Percentiles rank a stretch among this genome's conserved stretches.
Evolutionary conservation across 2,329 filamentous ascomycete genomes (phyloP).

Genomic region (Leptosphaerulina australis): DNA sequence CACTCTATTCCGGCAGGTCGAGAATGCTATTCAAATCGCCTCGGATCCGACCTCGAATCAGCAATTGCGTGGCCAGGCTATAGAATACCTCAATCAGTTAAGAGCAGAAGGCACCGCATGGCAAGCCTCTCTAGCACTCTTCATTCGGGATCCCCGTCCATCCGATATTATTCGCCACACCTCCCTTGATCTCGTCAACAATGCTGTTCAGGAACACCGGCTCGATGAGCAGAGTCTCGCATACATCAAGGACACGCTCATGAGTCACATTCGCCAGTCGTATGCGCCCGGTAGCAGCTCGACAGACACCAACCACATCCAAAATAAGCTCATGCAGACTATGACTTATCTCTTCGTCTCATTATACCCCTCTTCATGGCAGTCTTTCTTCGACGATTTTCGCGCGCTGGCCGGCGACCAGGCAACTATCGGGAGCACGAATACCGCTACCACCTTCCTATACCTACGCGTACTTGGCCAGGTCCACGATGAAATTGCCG

Average conservation of each 20-base stretch:
- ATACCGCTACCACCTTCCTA: slow-evolving; percentile 76
- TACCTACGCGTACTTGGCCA: slow-evolving; percentile 88
- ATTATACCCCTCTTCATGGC: slow-evolving; percentile 85
- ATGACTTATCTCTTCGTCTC: slow-evolving; percentile 91
- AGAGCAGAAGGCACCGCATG: slow-evolving; percentile 83
- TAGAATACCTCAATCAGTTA: slow-evolving; percentile 78
- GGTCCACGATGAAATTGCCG: slow-evolving; percentile 96
- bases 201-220: slow-evolving; percentile 79
- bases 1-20: slow-evolving; percentile 65
- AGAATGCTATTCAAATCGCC: slow-evolving; percentile 94
- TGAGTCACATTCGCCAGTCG: slow-evolving; percentile 77
- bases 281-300: slow-evolving; percentile 68
- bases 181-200: slow-evolving; percentile 91
- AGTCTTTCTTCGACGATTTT: slow-evolving; percentile 89
- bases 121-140: slow-evolving; percentile 87
- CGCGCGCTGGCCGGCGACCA: slow-evolving; percentile 73
- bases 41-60: slow-evolving; percentile 79
- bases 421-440: slow-evolving; percentile 64
- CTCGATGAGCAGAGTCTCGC: slow-evolving; percentile 74
- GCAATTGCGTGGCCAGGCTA: slow-evolving; percentile 78
- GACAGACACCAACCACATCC: slow-evolving; percentile 76
- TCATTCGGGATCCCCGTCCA: slow-evolving; percentile 75
- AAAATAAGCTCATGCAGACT: slow-evolving; percentile 97
- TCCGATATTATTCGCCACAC: slow-evolving; percentile 88
- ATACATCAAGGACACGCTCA: slow-evolving; percentile 79